Base-by-base conservation (phyloP, 2,329 filamentous ascomycete genomes). In the Epichloe gansuensis region DNA sequence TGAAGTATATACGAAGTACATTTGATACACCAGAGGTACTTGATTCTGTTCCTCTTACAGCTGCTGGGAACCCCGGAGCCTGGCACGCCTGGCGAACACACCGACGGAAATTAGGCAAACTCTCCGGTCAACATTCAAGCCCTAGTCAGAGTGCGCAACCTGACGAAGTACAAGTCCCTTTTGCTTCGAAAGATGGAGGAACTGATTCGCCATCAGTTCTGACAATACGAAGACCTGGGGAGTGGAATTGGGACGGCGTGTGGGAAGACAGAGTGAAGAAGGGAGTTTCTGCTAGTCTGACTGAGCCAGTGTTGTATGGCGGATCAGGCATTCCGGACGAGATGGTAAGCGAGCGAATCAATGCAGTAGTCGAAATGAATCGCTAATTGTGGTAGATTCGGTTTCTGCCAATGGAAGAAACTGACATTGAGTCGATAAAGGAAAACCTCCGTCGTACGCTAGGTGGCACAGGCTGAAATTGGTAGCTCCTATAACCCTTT, bases 201-300 rank as follows among this genome's bases (percentile, higher is more conserved):
- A 41, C 42, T 17, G 38, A 23, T 21, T 31, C 17, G 17, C 47
- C 53, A 6, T 23, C 57, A 1, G 60, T 56, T 28, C 41, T 42
- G 45, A 50, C 46, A 1, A 46, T 55, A 12, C 44, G 58, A 38
- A 53, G 53, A 34, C 89, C 89, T 0, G 87, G 86, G 6, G 86
- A 95, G 61, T 97, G 91, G 91, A 95, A 95, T 64, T 97, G 91
- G 91, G 89, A 95, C 62, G 91, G 91, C 0, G 91, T 97, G 0
- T 98, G 91, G 91, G 88, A 94, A 65, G 85, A 91, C 58, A 79
- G 91, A 52, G 91, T 95, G 1, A 84, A 81, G 67, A 87, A 85
- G 66, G 86, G 86, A 17, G 80, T 96, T 44, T 79, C 84, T 49
- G 76, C 79, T 9, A 95, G 89, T 62, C 70, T 89, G 48, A 87